phyloP scores from a whole-genome alignment of 176 grass and related monocot genomes.

The Saccharum officinarum region DNA sequence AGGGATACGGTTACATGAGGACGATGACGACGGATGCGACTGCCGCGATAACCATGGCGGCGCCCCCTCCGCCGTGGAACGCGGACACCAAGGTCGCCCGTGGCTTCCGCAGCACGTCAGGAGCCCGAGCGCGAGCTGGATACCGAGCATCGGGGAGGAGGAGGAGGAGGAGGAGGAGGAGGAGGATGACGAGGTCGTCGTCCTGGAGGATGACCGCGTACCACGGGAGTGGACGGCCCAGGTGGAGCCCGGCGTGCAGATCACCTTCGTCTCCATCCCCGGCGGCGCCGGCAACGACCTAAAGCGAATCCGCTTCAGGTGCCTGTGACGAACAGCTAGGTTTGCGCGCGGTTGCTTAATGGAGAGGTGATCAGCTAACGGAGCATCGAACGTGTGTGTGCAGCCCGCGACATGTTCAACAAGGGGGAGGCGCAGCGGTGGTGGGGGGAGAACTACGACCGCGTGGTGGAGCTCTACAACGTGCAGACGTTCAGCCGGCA shows the following conservation, averaged over 20 bases:
- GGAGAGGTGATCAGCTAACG: slow-evolving; percentile 1
- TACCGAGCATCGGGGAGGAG: slow-evolving; percentile 44
- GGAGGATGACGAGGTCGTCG: slow-evolving; percentile 35
- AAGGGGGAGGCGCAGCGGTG: slow-evolving; percentile 99
- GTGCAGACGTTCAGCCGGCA: slow-evolving; percentile 90
- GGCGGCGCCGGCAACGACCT: slow-evolving; percentile 89
- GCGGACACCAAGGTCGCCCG: slow-evolving; percentile 28
- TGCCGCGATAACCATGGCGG: background rate
- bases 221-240: slow-evolving; percentile 95
- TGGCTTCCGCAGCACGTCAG: slow-evolving; percentile 44
- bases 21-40: background rate
- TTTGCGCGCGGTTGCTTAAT: background rate
- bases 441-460: slow-evolving; percentile 99
- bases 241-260: slow-evolving; percentile 97
- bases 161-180: slow-evolving; percentile 3
- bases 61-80: slow-evolving; percentile 63
- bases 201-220: slow-evolving; percentile 70
- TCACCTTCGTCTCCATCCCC: slow-evolving; percentile 92
- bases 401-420: slow-evolving; percentile 96
- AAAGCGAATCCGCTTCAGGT: slow-evolving; percentile 99
- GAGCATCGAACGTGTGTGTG: background rate
- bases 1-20: slow-evolving; percentile 49
- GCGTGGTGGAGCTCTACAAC: slow-evolving; percentile 99
- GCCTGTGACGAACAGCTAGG: background rate
- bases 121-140: slow-evolving; percentile 50